Percentiles rank a stretch among this genome's conserved stretches.
Evolutionary conservation across 306 rosid genomes (phyloP).

Genomic region (Carpinus fangiana): DNA sequence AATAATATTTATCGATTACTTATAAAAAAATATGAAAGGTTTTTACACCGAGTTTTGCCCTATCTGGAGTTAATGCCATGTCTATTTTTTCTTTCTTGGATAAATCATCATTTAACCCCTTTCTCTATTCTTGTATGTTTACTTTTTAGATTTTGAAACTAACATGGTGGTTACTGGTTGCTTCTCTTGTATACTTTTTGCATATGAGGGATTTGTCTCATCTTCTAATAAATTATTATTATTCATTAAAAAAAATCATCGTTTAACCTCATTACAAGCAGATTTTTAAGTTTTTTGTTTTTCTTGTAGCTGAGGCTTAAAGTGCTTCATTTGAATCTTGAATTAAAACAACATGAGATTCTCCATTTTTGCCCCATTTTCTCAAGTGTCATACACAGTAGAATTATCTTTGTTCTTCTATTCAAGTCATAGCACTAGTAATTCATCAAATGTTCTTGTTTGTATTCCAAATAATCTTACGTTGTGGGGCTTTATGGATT

Average conservation of each 20-base stretch:
- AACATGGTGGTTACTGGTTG: too few species aligned
- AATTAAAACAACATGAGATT: neutral
- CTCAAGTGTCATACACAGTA: neutral
- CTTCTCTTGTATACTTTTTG: too few species aligned
- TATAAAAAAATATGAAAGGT: too few species aligned
- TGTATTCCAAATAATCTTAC: conserved; percentile 1
- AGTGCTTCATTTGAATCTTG: neutral
- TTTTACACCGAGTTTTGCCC: neutral
- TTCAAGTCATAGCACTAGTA: neutral
- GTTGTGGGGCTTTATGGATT: conserved; percentile 22
- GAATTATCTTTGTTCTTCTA: neutral
- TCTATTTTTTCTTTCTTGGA: neutral
- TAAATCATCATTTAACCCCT: neutral
- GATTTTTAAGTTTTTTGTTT: neutral
- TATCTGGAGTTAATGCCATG: neutral
- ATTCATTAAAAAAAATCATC: neutral
- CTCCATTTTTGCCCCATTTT: neutral
- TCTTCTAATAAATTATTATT: too few species aligned
- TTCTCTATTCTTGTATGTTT: neutral
- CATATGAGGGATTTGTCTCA: too few species aligned
- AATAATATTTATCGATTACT: too few species aligned
- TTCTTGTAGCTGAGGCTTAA: neutral
- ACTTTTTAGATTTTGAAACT: too few species aligned
- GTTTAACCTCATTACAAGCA: neutral
- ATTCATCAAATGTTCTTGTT: neutral